phyloP scores from a whole-genome alignment of 208 protist species.

The Hexamita inflata region DNA sequence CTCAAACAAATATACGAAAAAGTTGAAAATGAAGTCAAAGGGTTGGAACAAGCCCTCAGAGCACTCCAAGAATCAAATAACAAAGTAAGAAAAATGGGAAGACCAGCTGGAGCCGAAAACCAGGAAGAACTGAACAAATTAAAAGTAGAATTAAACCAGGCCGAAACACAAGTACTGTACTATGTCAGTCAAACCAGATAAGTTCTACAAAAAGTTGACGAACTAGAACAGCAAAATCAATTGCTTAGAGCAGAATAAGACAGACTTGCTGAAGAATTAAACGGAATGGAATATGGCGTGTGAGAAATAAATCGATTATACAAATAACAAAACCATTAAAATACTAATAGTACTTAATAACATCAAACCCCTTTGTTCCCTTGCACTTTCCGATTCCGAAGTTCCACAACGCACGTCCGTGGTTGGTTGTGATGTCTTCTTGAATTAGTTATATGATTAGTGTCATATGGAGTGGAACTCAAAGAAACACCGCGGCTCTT shows the following conservation, averaged over 20 bases:
- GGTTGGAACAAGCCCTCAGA: constrained; percentile 3
- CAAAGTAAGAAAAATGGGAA: not conserved
- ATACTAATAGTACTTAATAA: no score
- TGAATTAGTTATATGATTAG: no score
- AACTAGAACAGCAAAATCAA: not conserved
- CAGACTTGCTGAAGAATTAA: not conserved
- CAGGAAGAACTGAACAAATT: not conserved
- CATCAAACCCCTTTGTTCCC: no score
- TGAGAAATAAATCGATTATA: no score
- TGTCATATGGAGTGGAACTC: no score
- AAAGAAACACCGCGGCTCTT: no score
- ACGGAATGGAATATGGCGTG: constrained; percentile 7
- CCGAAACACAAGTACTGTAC: constrained; percentile 4
- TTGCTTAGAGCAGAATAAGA: not conserved
- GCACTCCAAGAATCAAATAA: not conserved
- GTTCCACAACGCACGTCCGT: no score
- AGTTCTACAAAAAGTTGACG: not conserved
- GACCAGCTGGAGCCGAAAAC: not conserved
- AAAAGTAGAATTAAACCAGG: not conserved
- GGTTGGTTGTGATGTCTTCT: no score
- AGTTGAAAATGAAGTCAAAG: not conserved
- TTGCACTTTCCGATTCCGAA: no score
- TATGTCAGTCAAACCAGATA: not conserved
- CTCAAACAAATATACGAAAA: not conserved
- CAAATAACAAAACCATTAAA: no score